Base-by-base conservation (phyloP, 352 stramenopile species). In the Phytophthora agathidicida region DNA sequence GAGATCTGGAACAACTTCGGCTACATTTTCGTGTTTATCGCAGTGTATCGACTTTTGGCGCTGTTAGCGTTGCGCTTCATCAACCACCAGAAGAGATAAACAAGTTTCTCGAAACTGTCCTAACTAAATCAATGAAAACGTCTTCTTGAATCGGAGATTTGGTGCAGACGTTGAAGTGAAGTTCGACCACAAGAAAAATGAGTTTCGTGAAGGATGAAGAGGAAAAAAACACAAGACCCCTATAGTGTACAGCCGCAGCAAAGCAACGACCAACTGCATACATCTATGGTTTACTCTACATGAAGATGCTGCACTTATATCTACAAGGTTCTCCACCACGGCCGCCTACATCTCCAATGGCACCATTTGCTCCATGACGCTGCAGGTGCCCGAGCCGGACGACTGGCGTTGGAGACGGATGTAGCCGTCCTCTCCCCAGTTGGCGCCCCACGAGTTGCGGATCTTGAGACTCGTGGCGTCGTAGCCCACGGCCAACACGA, bases 391-490 rank as follows among this genome's bases (percentile, higher is more conserved):
- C 54, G 63, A 73, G 53, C 62, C 71, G 16, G 27, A 59, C 3
- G 54, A 81, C 72, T 71, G 93, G 82, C 39, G 92, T 3, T 83
- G 66, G 7, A 99, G 66, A 19, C 82, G 84, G 43, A 99, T 95
- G 79, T 97, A 98, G 37, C 95, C 95, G 19, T 80, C 59, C 48
- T 97, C 86, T 63, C 96, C 96, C 94, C 94, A 98, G 11, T 52
- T 73, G 4, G 73, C 49, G 22, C 96, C 96, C 96, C 96, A 99
- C 30, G 94, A 97, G 80, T 99, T 99, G 62, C 96, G 97, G 27
- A 99, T 83, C 72, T 98, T 98, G 84, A 89, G 96, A 20, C 71
- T 72, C 1, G 67, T 77, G 14, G 65, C 67, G 43, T 88, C 88
- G 75, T 99, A 99, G 11, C 96, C 96, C 13, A 99, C 93, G 1